Conservation (phyloP, 2,329 filamentous ascomycete genomes). For the Kalaharituber pfeilii region DNA sequence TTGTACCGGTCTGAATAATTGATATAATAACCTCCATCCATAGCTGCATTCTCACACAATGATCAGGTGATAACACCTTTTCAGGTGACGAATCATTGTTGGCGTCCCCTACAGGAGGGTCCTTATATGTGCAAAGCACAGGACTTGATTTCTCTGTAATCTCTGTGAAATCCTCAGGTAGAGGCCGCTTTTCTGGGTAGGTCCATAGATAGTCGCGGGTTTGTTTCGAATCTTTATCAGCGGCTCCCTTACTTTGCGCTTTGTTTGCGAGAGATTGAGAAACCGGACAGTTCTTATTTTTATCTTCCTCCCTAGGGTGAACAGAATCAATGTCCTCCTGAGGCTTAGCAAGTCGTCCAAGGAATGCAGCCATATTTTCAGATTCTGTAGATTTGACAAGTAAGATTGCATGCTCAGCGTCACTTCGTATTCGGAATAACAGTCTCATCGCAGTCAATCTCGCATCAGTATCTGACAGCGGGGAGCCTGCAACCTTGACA, state of each 20-base stretch:
- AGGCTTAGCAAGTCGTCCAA: slow-evolving; percentile 46
- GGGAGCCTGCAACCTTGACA: slow-evolving; percentile 44
- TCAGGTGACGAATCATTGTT: slow-evolving; percentile 12
- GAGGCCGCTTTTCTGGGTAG: slow-evolving; percentile 36
- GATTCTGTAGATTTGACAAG: slow-evolving; percentile 54
- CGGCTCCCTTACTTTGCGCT: slow-evolving; percentile 24
- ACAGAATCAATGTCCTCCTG: slow-evolving; percentile 30
- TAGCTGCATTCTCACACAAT: slow-evolving; percentile 20
- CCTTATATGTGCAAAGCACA: slow-evolving; percentile 34
- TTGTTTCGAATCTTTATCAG: slow-evolving; percentile 26
- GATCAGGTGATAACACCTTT: slow-evolving; percentile 19
- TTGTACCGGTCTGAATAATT: slow-evolving; percentile 53
- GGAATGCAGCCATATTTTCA: slow-evolving; percentile 50
- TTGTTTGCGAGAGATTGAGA: slow-evolving; percentile 23
- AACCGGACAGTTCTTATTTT: slow-evolving; percentile 26
- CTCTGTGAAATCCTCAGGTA: slow-evolving; percentile 35
- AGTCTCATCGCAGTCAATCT: slow-evolving; percentile 59
- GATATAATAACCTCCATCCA: slow-evolving; percentile 36
- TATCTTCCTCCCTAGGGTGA: slow-evolving; percentile 28
- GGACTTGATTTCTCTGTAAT: slow-evolving; percentile 33
- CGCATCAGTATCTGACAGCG: slow-evolving; percentile 46
- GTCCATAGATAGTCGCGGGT: slow-evolving; percentile 37
- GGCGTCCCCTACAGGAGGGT: slow-evolving; percentile 21
- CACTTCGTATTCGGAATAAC: slow-evolving; percentile 65
- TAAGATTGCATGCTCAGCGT: slow-evolving; percentile 61